Evolutionary conservation across 2,329 filamentous ascomycete genomes (phyloP), one percentile per base, ranked within the genome.

Genomic region (Monilinia fructicola): DNA sequence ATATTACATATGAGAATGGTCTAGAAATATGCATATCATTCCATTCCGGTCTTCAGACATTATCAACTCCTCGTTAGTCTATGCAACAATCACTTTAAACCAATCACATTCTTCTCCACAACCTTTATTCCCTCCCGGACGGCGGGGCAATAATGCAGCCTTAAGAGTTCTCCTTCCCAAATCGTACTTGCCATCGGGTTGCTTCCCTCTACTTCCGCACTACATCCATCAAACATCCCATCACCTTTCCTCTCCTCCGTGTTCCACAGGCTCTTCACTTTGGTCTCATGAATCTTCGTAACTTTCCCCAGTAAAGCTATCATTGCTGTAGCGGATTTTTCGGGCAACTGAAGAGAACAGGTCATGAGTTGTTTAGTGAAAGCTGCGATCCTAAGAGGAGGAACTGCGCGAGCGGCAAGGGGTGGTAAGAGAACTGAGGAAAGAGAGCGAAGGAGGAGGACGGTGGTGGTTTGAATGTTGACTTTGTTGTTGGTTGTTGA

Each of bases 201-300:
- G 71, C 90, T 93, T 10, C 86, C 88, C 78, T 97, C 94, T 4
- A 96, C 85, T 70, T 89, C 91, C 38, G 84, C 83, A 54, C 87
- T 87, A 54, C 89, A 77, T 0, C 92, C 83, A 78, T 93, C 90
- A 74, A 91, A 98, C 0, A 89, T 86, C 2, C 95, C 95, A 76
- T 98, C 94, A 9, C 94, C 94, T 76, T 91, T 90, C 60, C 94
- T 84, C 81, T 98, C 95, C 76, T 98, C 94, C 0, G 93, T 96
- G 74, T 96, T 88, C 94, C 95, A 99, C 68, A 99, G 78, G n/a
- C 89, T 87, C 48, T 86, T 86, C 54, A 98, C 86, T 78, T 94
- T 96, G 73, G 87, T 89, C 58, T 88, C 88, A 76, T 99, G 93
- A 2, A 89, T 88, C 77, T 91, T 91, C 0, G 90, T 86, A 2